Evolutionary conservation across 2,329 filamentous ascomycete genomes (phyloP).

Genomic region (Coniochaeta sp.): DNA sequence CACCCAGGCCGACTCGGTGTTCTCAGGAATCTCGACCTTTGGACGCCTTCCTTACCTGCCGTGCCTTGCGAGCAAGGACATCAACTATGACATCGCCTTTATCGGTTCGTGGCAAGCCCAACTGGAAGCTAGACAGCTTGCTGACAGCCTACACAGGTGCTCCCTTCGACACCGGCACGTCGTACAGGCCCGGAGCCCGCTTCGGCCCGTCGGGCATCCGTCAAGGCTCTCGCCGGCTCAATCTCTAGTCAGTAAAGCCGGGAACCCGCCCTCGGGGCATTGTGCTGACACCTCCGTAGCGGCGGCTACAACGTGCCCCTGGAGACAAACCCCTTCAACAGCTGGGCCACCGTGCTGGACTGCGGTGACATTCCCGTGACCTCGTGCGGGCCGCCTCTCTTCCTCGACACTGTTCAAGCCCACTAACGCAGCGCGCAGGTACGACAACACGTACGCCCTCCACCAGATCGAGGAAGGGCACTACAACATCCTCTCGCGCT

Average conservation of each 20-base stretch:
- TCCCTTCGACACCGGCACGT: slow-evolving; percentile 80
- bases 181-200: slow-evolving; percentile 74
- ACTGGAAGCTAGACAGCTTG: not conserved
- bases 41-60: slow-evolving; percentile 71
- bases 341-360: slow-evolving; percentile 72
- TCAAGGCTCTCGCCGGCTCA: slow-evolving; percentile 77
- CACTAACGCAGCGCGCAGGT: slow-evolving; percentile 37
- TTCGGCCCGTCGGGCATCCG: slow-evolving; percentile 81
- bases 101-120: slow-evolving; percentile 46
- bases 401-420: not conserved
- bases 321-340: slow-evolving; percentile 71
- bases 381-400: slow-evolving; percentile 46
- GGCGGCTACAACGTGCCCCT: slow-evolving; percentile 84
- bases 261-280: too few relatives aligned
- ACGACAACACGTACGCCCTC: slow-evolving; percentile 76
- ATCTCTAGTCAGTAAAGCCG: slow-evolving; percentile 73
- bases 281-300: too few relatives aligned
- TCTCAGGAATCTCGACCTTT: slow-evolving; percentile 82
- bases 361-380: slow-evolving; percentile 82
- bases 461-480: slow-evolving; percentile 83
- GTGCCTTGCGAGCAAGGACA: slow-evolving; percentile 61
- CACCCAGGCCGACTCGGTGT: slow-evolving; percentile 82
- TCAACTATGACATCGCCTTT: slow-evolving; percentile 79
- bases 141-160: slow-evolving; percentile 43
- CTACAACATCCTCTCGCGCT: slow-evolving; percentile 63